Evolutionary conservation across 495 filamentous ascomycete genomes (phyloP), one percentile per base, ranked within the genome.

Genomic region (Aspergillus funiculosus): DNA sequence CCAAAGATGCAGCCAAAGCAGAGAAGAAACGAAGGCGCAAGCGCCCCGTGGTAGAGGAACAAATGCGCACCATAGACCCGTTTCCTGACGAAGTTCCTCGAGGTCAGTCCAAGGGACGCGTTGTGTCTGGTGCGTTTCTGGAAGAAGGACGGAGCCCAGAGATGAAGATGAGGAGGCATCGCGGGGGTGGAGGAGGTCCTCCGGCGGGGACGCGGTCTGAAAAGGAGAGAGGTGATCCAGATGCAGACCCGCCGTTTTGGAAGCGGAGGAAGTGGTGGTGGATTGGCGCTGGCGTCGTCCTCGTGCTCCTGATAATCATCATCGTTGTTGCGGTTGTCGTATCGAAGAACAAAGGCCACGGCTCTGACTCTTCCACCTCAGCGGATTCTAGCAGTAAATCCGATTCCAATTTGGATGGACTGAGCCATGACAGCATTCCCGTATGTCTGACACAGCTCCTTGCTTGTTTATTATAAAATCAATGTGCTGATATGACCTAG

Each of bases 301-400:
- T 87, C 2, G 30, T 89, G 13, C 49, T 90, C 6, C 68, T 88
- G 11, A 74, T 79, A 15, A 82, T 95, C 34, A 74, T 88, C 39
- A 85, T 94, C 34, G 77, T 76, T 1, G 80, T 89, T 34, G 89
- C 81, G 0, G 74, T 91, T 4, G 73, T 85, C 9, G 74, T 85
- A 25, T 81, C 79, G 20, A 82, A 86, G 51, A 86, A 87, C 49
- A 77, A 82, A 15, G 61, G 46, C 19, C 35, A 21, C 18, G 30
- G 41, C 13, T 51, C 49, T 5, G 52, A 55, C 28, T 51, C 64
- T 42, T 22, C 28, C 14, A 37, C 47, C 20, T 35, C 37, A 27
- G 37, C 17, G 8, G 35, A 40, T 9, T 48, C 43, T 18, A 27
- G 38, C 2, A 34, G 20, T 9, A 1, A 15, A 7, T 14, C 11